Evolutionary conservation across 2,329 filamentous ascomycete species (phyloP), one percentile per base, ranked within the genome.

Genomic region (Aspergillus pseudonomiae): DNA sequence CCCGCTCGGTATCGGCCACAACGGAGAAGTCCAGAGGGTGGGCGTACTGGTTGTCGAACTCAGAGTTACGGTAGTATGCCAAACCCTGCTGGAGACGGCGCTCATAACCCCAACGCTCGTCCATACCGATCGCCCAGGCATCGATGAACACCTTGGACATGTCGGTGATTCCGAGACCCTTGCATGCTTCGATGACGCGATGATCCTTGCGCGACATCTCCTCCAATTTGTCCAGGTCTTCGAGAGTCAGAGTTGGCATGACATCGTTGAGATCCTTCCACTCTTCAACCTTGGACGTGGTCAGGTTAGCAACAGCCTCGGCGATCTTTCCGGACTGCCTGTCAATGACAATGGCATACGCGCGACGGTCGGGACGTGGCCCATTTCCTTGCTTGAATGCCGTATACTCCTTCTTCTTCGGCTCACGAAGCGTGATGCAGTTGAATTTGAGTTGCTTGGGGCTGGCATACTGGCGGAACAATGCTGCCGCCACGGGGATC

Each of bases 341-440:
- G 64, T 83, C 78, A 26, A 85, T 75, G 60, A 85, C 75, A 58
- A 85, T 84, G 65, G 81, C 80, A 45, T 84, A 84, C 14, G 80
- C 74, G 6, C 71, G 71, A 48, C 75, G 73, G 26, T 73, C 72
- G 6, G 75, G 75, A 24, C 69, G 67, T n/a, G 74, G 71, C 2
- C 70, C 70, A n/a, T 63, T 63, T 3, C 73, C 72, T 19, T 65
- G 63, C 26, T 71, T 71, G 60, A 84, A 75, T n/a, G 73, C 71
- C 30, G 66, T 50, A 61, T 75, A 75, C 54, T 76, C 72, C 28
- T 64, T 64, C 63, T 75, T 76, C 86, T 1, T 62, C 14, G 74
- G 74, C 54, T 77, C 84, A 83, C 63, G 90, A 85, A 61, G 89
- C 86, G 50, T 85, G 88, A 76, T 67, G 66, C 74, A 77, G 66